Evolutionary conservation across 176 grass and related monocot species (phyloP).

Genomic region (maize (Zea mays)): DNA sequence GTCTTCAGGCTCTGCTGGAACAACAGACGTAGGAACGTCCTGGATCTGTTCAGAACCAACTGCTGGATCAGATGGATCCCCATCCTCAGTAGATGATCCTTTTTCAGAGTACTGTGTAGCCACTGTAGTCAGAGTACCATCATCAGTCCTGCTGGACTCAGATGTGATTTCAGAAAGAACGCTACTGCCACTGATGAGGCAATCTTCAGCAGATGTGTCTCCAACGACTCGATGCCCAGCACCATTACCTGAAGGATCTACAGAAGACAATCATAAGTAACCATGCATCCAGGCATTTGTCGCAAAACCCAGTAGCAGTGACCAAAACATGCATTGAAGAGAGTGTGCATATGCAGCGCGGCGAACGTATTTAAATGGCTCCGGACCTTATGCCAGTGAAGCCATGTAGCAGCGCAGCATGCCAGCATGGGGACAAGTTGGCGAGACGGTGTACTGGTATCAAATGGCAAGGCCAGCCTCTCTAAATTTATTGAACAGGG

Average conservation of each 20-base stretch:
- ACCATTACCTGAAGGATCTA: conserved; percentile 26
- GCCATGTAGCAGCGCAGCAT: conserved; percentile 31
- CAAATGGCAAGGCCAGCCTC: conserved; percentile 23
- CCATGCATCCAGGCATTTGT: conserved; percentile 17
- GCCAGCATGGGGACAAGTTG: conserved; percentile 34
- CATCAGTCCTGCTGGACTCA: conserved; percentile 13
- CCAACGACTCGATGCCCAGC: not conserved
- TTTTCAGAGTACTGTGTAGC: conserved; percentile 3
- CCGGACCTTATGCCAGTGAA: conserved; percentile 27
- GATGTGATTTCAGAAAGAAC: conserved; percentile 3
- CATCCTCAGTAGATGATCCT: conserved; percentile 19
- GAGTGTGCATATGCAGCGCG: conserved; percentile 11
- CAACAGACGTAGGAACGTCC: not conserved
- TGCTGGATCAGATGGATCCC: not conserved
- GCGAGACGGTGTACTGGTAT: not conserved
- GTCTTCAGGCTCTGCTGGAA: conserved; percentile 7
- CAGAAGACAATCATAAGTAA: conserved; percentile 24
- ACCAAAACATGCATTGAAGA: conserved; percentile 32
- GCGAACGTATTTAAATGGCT: conserved; percentile 30
- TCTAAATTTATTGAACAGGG: conserved; percentile 20
- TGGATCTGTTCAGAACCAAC: conserved; percentile 17
- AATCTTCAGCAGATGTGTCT: conserved; percentile 8
- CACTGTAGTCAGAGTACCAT: conserved; percentile 11
- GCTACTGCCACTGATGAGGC: not conserved
- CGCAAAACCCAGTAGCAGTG: not conserved